Conservation (phyloP, 345 rosid genomes). For the Reutealis trisperma region DNA sequence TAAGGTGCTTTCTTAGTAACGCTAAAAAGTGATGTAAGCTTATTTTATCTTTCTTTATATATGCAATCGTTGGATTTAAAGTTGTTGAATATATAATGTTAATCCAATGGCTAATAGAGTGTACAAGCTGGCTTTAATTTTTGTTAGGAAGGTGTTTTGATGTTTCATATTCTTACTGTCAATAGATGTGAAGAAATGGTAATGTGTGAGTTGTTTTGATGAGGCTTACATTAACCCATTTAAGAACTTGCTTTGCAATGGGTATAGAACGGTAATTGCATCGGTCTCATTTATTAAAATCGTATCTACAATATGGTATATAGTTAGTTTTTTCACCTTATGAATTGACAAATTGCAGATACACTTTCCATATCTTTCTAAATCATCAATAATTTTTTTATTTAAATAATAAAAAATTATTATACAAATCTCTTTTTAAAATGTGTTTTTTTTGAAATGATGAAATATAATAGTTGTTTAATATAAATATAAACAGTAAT, state of each 20-base stretch:
- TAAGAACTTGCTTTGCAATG: background rate
- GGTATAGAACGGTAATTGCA: background rate
- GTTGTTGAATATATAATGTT: background rate
- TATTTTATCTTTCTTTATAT: background rate
- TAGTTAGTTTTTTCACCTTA: too few species aligned
- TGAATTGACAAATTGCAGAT: too few species aligned
- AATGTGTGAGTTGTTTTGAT: slow-evolving; percentile 1
- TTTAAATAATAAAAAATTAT: too few species aligned
- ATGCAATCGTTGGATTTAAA: background rate
- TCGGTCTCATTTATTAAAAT: background rate
- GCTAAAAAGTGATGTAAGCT: background rate
- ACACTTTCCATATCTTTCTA: too few species aligned
- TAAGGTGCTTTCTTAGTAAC: background rate
- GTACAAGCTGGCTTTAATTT: background rate
- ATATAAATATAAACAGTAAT: too few species aligned
- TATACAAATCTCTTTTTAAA: too few species aligned
- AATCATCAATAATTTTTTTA: too few species aligned
- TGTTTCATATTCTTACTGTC: background rate
- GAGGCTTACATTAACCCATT: background rate
- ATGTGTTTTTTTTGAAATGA: too few species aligned
- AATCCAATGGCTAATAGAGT: slow-evolving; percentile 1
- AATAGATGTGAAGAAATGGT: background rate
- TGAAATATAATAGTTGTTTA: too few species aligned
- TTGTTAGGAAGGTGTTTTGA: slow-evolving; percentile 1
- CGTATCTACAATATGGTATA: too few species aligned